Evolutionary conservation across 2,329 filamentous ascomycete genomes (phyloP).

Genomic region (Sclerotinia minor): DNA sequence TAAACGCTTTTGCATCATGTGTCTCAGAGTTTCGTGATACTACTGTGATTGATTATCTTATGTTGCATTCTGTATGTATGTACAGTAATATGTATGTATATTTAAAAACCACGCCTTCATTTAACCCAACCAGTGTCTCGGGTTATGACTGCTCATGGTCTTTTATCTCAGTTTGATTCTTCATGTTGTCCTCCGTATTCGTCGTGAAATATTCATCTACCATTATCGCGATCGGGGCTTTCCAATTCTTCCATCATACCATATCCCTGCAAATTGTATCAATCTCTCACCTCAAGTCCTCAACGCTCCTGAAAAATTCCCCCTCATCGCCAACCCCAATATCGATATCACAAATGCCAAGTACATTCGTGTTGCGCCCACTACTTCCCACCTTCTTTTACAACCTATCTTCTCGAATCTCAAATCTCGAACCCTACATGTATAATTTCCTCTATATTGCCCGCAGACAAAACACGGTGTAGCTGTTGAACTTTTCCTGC

Average conservation of each 20-base stretch:
- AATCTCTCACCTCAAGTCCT: not conserved
- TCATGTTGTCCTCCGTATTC: no score
- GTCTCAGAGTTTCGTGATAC: not conserved
- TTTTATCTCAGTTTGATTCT: no score
- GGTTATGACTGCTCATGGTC: not conserved
- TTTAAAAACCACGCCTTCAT: not conserved
- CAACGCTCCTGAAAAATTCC: not conserved
- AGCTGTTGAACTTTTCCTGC: not conserved
- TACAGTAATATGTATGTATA: not conserved
- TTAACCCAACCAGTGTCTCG: not conserved
- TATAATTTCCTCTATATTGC: slow-evolving; percentile 17
- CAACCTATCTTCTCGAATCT: not conserved
- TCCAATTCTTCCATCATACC: not conserved
- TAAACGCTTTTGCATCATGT: slow-evolving; percentile 15
- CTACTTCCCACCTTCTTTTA: not conserved
- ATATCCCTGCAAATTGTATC: not conserved
- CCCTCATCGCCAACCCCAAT: not conserved
- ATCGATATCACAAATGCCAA: not conserved
- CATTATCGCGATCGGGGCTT: slow-evolving; percentile 9
- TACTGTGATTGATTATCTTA: not conserved
- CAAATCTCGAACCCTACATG: slow-evolving; percentile 8
- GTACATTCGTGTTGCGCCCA: not conserved
- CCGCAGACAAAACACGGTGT: slow-evolving; percentile 4
- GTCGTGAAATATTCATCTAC: not conserved
- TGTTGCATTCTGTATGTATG: not conserved